A percentile compares a stretch with the other conserved stretches of the same genome.
These are phyloP conservation scores for Parasitella parasitica DNA, from an alignment of 371 early-diverging fungal species.

Conservation along the genomic window DNA sequence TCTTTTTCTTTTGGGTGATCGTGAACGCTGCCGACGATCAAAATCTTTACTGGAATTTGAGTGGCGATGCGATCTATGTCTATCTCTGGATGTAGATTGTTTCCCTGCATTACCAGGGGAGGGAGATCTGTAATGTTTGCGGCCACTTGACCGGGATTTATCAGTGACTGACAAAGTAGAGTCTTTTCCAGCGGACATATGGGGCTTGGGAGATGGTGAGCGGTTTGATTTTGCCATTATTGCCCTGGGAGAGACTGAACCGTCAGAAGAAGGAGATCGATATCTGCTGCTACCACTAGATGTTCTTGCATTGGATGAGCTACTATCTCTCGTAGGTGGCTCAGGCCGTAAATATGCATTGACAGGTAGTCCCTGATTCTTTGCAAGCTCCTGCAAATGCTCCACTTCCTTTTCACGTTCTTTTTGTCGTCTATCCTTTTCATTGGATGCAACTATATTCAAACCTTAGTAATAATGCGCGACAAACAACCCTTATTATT, in stretches of 20 bases:
- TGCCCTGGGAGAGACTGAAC: neutral
- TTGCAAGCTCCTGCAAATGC: slow-evolving; percentile 22
- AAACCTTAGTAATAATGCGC: neutral
- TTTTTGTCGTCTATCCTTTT: slow-evolving; percentile 26
- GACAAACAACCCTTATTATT: slow-evolving; percentile 1
- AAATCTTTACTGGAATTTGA: neutral
- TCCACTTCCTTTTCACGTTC: slow-evolving; percentile 37
- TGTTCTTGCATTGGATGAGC: neutral
- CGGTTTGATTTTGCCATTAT: neutral
- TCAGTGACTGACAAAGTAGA: slow-evolving; percentile 9
- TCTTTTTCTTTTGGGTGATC: neutral
- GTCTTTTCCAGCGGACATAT: neutral
- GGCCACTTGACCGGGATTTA: neutral
- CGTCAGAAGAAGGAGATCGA: slow-evolving; percentile 8
- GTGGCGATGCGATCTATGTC: neutral
- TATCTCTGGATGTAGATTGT: slow-evolving; percentile 8
- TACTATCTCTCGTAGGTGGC: slow-evolving; percentile 17
- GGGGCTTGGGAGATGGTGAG: slow-evolving; percentile 3
- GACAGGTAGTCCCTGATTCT: slow-evolving; percentile 17
- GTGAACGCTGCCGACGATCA: neutral
- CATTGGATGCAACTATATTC: slow-evolving; percentile 33
- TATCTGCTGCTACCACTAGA: neutral
- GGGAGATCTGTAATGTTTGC: slow-evolving; percentile 10
- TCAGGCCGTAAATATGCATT: slow-evolving; percentile 21
- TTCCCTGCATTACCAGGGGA: neutral